A percentile compares a stretch with the other conserved stretches of the same genome.
Conservation (phyloP, 139 green algal species). For the Zygnema circumcarinatum region DNA sequence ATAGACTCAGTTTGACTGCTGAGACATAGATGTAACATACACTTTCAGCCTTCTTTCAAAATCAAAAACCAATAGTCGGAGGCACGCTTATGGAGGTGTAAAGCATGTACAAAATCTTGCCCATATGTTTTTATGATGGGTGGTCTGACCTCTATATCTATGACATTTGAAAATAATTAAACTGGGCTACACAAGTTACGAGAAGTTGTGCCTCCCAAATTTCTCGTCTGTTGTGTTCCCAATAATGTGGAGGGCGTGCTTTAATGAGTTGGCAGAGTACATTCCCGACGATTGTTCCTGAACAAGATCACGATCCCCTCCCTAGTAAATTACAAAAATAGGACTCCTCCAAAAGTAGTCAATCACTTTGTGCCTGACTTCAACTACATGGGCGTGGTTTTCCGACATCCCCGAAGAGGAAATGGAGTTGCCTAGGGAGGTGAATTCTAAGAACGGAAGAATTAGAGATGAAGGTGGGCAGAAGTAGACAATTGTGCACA, state of each 20-base stretch:
- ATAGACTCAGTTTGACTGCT: no score
- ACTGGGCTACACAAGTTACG: background rate
- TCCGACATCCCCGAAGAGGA: background rate
- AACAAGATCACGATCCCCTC: background rate
- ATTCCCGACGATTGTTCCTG: background rate
- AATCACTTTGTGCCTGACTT: background rate
- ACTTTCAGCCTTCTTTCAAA: no score
- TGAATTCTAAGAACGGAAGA: background rate
- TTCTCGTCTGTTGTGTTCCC: constrained; percentile 43
- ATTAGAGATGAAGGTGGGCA: no score
- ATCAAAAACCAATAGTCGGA: no score
- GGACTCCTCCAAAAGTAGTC: background rate
- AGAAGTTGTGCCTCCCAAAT: background rate
- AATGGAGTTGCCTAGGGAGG: background rate
- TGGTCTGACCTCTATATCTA: no score
- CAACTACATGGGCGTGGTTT: background rate
- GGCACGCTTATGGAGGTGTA: no score
- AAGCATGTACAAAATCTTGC: no score
- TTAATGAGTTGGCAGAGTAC: constrained; percentile 10
- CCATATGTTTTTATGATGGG: no score
- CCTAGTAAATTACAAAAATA: constrained; percentile 1
- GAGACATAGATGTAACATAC: no score
- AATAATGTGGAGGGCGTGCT: constrained; percentile 37
- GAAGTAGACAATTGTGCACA: no score
- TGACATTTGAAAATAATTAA: no score